Base-by-base conservation (phyloP, 257 asterid species). In the Osmanthus fragrans region DNA sequence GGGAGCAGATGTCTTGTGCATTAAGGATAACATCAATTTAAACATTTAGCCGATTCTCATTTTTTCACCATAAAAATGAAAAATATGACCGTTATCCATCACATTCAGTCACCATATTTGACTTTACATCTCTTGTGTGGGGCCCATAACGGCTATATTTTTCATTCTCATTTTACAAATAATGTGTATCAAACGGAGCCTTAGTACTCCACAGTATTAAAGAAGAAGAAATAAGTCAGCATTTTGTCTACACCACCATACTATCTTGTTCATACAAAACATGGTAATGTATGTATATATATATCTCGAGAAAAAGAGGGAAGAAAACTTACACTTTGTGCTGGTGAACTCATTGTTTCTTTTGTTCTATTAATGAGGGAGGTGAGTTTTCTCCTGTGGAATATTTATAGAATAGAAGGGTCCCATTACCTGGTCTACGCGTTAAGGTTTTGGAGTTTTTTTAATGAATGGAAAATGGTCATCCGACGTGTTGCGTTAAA, bases 401-500 rank as follows among this genome's bases (percentile, higher is more conserved):
- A 34, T 19, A 3, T 33, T 21, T 39, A 70, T 16, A 34, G 8
- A 34, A 60, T 3, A 60, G 8, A 63, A 25, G 33, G 69, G 68
- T 60, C 34, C 68, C 68, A 10, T 21, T 60, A 11, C 33, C 6
- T 3, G 33, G 7, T 19, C 0, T 18, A n/a, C 36, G 23, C 58
- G 36, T 5, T 25, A 45, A 30, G 75, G 40, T 45, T 72, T 25
- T 0, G 11, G 15, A 27, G 25, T 13, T 45, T 72, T 45, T 72
- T 45, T 5, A 30, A 8, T 5, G 23, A 42, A 12, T 9, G n/a
- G 8, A 18, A 69, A 25, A 11, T 72, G 25, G 13, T 45, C 33
- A 3, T 25, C 36, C 5, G 75, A 72, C 75, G 75, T 72, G 75
- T 72, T 18, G 75, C 75, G 65, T 72, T 23, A 23, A 27, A 47